Percentiles rank a stretch among this genome's conserved stretches.
These are phyloP conservation scores for Solanum pinnatisectum DNA, from an alignment of 257 asterid species.

Conservation along the genomic window DNA sequence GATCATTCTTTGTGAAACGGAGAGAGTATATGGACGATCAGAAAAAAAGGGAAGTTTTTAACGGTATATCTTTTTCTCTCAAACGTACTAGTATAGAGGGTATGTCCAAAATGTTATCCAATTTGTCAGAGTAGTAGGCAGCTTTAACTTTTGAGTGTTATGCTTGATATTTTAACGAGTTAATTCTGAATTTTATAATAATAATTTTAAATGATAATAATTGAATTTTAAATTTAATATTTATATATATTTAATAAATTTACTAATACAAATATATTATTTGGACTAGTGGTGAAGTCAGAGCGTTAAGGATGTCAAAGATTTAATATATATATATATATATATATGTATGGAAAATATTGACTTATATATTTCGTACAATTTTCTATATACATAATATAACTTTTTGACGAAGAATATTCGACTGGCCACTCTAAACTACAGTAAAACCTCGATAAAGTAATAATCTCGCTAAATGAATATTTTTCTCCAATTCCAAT, in stretches of 20 bases:
- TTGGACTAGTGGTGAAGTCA: fast-evolving
- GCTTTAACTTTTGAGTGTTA: background rate
- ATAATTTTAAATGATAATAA: background rate
- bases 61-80: background rate
- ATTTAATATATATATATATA: too few relatives aligned
- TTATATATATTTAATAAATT: background rate
- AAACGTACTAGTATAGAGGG: background rate
- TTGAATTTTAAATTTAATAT: background rate
- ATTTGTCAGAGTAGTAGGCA: background rate
- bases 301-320: fast-evolving
- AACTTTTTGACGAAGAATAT: fast-evolving
- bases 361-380: too few relatives aligned
- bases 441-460: too few relatives aligned
- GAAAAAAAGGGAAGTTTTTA: background rate
- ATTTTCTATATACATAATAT: fast-evolving
- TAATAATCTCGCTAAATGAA: too few relatives aligned
- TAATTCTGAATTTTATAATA: background rate
- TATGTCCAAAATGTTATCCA: background rate
- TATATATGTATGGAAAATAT: too few relatives aligned
- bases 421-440: fast-evolving
- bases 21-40: background rate
- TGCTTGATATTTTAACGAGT: background rate
- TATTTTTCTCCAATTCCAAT: too few relatives aligned
- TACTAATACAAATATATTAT: too few relatives aligned
- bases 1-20: too few relatives aligned